Base-by-base conservation (phyloP, 2,329 filamentous ascomycete genomes). In the Claviceps paspali region DNA sequence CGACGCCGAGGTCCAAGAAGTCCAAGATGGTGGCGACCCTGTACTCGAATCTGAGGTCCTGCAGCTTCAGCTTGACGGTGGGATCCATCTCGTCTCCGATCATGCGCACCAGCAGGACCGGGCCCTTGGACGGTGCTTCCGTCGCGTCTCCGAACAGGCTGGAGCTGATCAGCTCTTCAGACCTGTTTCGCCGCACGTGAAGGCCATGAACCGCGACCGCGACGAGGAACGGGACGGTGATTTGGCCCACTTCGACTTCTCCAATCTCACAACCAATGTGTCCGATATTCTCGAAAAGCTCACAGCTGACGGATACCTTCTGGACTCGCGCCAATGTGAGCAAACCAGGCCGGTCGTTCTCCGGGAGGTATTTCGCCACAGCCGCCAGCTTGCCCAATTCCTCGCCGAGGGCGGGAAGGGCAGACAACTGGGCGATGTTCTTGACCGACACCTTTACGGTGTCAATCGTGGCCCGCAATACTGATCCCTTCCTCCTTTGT, bases 1-100 rank as follows among this genome's bases (percentile, higher is more conserved):
- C 72, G 12, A 79, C 73, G 11, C 68, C 67, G 2, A 92, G 65
- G 0, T 76, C 79, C 6, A 93, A 68, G 5, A 93, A 57, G 36
- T 85, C 83, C 65, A 93, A 79, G 1, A 95, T 57, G 0, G 82
- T 84, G 0, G 83, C 73, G 4, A 96, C 82, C 12, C 80, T 79
- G 54, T 98, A 98, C 53, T 98, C 92, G n/a, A 85, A 57, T 41
- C 76, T 79, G 4, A 93, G 48, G 43, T 93, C 86, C 56, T 82
- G 82, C 29, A 96, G 61, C 53, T 93, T 92, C 40, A 95, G 56
- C 54, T 92, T 94, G 46, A 95, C 65, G 6, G 84, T 77, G 0
- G 92, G 88, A 45, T 96, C 88, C 60, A 92, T 83, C 53, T 96
- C 88, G 52, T 96, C 87, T 0, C 85, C 85, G 45, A 98, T 82